phyloP scores from a whole-genome alignment of 306 rosid species.

The Arachis stenosperma region DNA sequence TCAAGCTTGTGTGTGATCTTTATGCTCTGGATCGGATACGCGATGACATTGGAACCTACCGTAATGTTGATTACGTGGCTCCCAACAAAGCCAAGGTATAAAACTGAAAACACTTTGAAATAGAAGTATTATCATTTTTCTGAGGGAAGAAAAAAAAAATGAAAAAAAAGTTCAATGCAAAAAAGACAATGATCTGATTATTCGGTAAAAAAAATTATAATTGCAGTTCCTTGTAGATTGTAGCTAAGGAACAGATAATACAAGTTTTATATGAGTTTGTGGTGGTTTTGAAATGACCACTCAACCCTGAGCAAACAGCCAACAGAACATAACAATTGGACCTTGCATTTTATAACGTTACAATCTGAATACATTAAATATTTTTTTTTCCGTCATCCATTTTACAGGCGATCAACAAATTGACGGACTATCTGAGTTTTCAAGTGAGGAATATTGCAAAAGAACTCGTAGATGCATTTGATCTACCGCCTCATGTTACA shows the following conservation, averaged over 20 bases:
- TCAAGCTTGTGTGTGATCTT: constrained; percentile 91
- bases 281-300: background rate
- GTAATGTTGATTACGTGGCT: constrained; percentile 93
- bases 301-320: background rate
- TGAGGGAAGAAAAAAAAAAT: too few relatives aligned
- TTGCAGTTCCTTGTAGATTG: too few relatives aligned
- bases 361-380: constrained; percentile 19
- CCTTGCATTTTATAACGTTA: background rate
- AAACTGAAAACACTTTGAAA: constrained; percentile 6
- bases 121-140: background rate
- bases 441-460: constrained; percentile 85
- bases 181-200: constrained; percentile 10
- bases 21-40: constrained; percentile 93
- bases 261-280: background rate
- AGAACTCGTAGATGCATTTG: constrained; percentile 87
- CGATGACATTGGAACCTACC: constrained; percentile 98
- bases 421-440: constrained; percentile 79
- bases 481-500: constrained; percentile 77
- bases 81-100: constrained; percentile 98
- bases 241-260: background rate
- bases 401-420: constrained; percentile 90
- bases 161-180: background rate
- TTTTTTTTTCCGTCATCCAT: constrained; percentile 15
- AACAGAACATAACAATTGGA: background rate
- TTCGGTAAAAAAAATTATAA: too few relatives aligned